A percentile compares a stretch with the other conserved stretches of the same genome.
These are phyloP conservation scores for Trichocomaceae sp. DNA, from an alignment of 2,329 filamentous ascomycete species.

Conservation along the genomic window DNA sequence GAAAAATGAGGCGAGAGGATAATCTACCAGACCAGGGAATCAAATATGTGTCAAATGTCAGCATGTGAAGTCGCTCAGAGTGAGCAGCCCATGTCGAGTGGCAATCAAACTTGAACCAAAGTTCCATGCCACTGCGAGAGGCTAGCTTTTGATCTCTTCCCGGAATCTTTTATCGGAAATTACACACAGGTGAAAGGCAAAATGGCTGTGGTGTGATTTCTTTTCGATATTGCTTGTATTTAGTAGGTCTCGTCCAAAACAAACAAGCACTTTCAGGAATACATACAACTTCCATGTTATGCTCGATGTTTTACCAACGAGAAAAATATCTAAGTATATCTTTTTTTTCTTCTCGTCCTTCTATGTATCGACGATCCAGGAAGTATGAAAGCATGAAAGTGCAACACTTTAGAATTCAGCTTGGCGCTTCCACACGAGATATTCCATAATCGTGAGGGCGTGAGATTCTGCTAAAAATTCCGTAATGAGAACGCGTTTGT, in stretches of 20 bases:
- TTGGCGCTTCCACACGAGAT: neutral
- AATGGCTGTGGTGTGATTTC: neutral
- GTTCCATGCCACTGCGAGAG: neutral
- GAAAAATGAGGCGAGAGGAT: neutral
- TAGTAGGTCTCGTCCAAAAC: neutral
- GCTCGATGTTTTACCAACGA: neutral
- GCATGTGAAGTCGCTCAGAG: neutral
- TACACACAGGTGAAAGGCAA: neutral
- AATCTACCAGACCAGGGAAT: neutral
- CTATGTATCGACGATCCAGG: no score
- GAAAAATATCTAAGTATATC: neutral
- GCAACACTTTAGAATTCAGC: neutral
- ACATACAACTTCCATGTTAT: neutral
- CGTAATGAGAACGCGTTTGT: conserved; percentile 8
- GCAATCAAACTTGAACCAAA: neutral
- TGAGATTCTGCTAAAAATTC: conserved; percentile 10
- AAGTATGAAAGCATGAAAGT: no score
- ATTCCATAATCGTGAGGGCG: conserved; percentile 2
- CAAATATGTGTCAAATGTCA: no score
- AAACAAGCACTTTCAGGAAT: neutral
- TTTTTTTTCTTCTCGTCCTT: no score
- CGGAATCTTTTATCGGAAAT: neutral
- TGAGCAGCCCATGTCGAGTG: neutral
- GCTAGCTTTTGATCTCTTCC: neutral
- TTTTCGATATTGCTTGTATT: neutral